phyloP scores from a whole-genome alignment of 805 yeast species.

The Saturnispora besseyi region DNA sequence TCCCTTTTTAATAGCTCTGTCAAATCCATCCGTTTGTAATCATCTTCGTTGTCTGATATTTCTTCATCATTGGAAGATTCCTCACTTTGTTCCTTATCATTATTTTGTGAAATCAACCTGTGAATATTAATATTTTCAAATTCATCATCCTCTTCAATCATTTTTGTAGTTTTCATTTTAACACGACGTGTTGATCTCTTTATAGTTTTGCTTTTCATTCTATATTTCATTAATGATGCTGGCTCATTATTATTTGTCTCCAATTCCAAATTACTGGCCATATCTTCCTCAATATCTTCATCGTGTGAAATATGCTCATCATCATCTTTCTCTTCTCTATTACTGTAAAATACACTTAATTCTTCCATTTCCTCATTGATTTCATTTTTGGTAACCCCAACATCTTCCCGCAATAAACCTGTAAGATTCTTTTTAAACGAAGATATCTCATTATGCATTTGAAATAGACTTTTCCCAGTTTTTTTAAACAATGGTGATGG shows the following conservation, averaged over 20 bases:
- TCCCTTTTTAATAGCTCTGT: conserved; percentile 8
- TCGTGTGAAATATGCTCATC: conserved; percentile 8
- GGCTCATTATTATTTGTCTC: conserved; percentile 14
- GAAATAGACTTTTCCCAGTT: conserved; percentile 9
- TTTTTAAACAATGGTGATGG: conserved; percentile 10
- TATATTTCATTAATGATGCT: background rate
- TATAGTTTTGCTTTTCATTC: conserved; percentile 31
- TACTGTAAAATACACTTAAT: conserved; percentile 26
- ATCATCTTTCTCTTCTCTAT: conserved; percentile 9
- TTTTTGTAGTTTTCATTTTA: conserved; percentile 35
- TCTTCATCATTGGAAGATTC: conserved; percentile 12
- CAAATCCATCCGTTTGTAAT: conserved; percentile 15
- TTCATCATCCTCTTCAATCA: conserved; percentile 22
- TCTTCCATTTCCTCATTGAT: background rate
- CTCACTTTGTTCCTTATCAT: background rate
- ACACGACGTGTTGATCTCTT: conserved; percentile 45
- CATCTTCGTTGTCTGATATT: conserved; percentile 12
- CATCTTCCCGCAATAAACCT: conserved; percentile 5
- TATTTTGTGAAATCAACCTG: conserved; percentile 24
- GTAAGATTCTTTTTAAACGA: conserved; percentile 8
- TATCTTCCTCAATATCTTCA: conserved; percentile 1
- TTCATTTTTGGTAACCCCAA: background rate
- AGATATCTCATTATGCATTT: conserved; percentile 7
- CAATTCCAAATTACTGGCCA: conserved; percentile 1
- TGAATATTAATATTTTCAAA: conserved; percentile 34